Evolutionary conservation across 331 rosid species (phyloP).

Genomic region (Acacia concinna): DNA sequence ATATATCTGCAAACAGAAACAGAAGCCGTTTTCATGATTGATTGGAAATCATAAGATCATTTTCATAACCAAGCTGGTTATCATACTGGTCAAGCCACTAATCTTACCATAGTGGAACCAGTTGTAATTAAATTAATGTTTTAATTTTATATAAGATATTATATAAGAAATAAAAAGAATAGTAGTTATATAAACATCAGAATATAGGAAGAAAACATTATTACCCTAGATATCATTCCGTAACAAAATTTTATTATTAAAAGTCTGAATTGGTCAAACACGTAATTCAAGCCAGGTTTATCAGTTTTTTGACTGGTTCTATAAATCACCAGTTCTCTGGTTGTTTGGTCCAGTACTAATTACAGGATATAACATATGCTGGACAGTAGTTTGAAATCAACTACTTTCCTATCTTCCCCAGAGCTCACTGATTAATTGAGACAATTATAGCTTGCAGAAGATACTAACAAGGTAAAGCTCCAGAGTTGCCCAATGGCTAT

Average conservation of each 20-base stretch:
- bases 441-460: slow-evolving; percentile 28
- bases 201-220: neutral
- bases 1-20: neutral
- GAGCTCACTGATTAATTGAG: neutral
- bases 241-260: neutral
- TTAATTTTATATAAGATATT: neutral
- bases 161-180: neutral
- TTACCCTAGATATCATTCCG: neutral
- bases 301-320: neutral
- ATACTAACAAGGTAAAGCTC: slow-evolving; percentile 80
- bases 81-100: neutral
- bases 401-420: neutral
- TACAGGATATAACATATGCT: neutral
- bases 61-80: neutral
- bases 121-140: neutral
- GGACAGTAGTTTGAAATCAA: neutral
- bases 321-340: neutral
- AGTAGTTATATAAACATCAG: neutral
- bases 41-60: neutral
- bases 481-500: slow-evolving; percentile 68
- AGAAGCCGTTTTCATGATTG: neutral
- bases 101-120: neutral
- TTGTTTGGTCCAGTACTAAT: neutral
- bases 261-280: neutral
- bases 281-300: neutral